Conservation (phyloP, 2,329 filamentous ascomycete species). For the Clarireedia monteithiana region DNA sequence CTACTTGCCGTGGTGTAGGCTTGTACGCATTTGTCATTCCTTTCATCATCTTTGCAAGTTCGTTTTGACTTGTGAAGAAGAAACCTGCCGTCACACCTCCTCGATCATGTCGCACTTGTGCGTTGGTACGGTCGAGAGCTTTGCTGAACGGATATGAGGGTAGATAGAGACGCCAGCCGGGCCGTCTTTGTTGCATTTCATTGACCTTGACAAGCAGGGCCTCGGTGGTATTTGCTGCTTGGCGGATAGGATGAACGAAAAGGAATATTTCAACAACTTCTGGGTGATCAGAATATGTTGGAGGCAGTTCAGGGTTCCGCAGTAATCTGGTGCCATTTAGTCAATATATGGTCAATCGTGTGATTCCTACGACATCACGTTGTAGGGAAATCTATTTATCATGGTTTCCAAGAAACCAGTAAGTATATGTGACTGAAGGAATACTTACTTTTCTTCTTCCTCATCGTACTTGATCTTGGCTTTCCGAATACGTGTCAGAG, state of each 20-base stretch:
- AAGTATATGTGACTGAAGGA: not conserved
- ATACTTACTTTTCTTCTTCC: conserved; percentile 33
- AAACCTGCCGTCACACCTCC: conserved; percentile 48
- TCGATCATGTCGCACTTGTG: conserved; percentile 50
- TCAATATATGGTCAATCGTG: not conserved
- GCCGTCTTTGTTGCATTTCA: conserved; percentile 37
- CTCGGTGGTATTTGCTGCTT: conserved; percentile 41
- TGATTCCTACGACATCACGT: not conserved
- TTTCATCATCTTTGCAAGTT: conserved; percentile 28
- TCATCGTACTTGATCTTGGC: conserved; percentile 40
- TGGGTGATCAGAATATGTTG: conserved; percentile 38
- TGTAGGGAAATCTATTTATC: not conserved
- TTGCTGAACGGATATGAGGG: conserved; percentile 49
- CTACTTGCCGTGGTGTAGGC: conserved; percentile 23
- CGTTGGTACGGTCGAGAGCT: conserved; percentile 45
- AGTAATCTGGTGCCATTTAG: conserved; percentile 30
- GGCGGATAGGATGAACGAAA: conserved; percentile 46
- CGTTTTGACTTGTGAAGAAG: conserved; percentile 31
- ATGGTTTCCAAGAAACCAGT: not conserved
- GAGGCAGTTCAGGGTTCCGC: conserved; percentile 36
- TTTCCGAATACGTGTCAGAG: conserved; percentile 34
- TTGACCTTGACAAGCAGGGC: conserved; percentile 40
- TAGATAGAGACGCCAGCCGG: conserved; percentile 37
- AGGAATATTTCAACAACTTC: conserved; percentile 47
- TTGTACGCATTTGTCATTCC: conserved; percentile 30